These are phyloP conservation scores for Xerophyta viscosa DNA, from an alignment of 106 monocot genomes.

Conservation along the genomic window DNA sequence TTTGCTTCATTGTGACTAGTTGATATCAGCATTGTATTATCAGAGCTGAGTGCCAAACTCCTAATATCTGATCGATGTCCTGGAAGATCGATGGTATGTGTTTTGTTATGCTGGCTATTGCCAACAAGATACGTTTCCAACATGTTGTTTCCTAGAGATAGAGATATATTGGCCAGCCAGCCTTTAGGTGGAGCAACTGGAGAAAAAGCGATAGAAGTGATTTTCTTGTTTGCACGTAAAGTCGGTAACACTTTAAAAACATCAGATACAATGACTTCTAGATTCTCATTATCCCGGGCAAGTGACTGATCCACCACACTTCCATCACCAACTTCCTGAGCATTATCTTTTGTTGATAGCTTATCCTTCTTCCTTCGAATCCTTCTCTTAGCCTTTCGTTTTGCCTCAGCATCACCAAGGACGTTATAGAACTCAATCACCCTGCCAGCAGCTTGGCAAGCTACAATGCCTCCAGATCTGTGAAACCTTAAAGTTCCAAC, in stretches of 20 bases:
- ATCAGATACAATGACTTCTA: conserved; percentile 55
- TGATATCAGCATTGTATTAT: conserved; percentile 69
- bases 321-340: conserved; percentile 28
- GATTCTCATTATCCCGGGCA: conserved; percentile 14
- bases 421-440: conserved; percentile 74
- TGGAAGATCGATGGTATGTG: conserved; percentile 66
- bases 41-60: conserved; percentile 74
- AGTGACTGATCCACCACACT: conserved; percentile 8
- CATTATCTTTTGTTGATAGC: conserved; percentile 25
- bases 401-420: conserved; percentile 52
- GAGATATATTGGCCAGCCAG: conserved; percentile 48
- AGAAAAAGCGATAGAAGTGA: conserved; percentile 77
- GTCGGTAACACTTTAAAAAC: conserved; percentile 61
- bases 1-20: conserved; percentile 94
- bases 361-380: conserved; percentile 83
- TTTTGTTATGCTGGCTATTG: conserved; percentile 32
- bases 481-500: conserved; percentile 61
- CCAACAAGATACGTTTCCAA: conserved; percentile 72
- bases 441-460: conserved; percentile 83
- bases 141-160: conserved; percentile 86
- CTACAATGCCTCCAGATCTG: conserved; percentile 58
- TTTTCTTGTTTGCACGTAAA: conserved; percentile 70
- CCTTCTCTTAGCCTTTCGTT: conserved; percentile 76
- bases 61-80: conserved; percentile 94
- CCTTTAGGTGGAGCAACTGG: conserved; percentile 41